Conservation (phyloP, 768 basidiomycete genomes). For the Nidularia sp. region DNA sequence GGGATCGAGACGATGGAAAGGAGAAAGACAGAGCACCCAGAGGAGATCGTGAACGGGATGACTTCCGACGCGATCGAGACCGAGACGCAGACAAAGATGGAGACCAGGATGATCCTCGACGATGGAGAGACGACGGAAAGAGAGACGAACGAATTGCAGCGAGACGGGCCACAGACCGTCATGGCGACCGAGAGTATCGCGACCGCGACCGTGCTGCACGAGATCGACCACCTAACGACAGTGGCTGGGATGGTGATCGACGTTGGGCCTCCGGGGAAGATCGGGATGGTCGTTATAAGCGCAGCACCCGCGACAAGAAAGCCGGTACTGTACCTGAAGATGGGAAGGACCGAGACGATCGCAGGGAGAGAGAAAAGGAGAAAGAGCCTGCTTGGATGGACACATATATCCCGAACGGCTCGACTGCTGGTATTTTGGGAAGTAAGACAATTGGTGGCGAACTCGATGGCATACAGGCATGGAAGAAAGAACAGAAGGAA, state of each 20-base stretch:
- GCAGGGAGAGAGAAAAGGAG: conserved; percentile 61
- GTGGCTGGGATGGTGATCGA: conserved; percentile 44
- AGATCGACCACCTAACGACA: conserved; percentile 37
- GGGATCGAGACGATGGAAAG: conserved; percentile 29
- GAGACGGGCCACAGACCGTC: conserved; percentile 52
- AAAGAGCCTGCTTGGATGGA: conserved; percentile 95
- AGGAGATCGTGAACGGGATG: conserved; percentile 29
- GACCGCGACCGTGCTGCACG: conserved; percentile 40
- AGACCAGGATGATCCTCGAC: conserved; percentile 65
- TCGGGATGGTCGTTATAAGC: conserved; percentile 62
- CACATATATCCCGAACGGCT: conserved; percentile 65
- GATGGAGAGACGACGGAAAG: conserved; percentile 82
- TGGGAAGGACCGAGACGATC: conserved; percentile 45
- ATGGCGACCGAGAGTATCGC: conserved; percentile 17
- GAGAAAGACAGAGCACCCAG: conserved; percentile 37
- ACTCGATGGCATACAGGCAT: conserved; percentile 80
- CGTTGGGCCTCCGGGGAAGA: conserved; percentile 66
- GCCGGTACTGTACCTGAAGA: conserved; percentile 29
- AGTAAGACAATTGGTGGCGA: conserved; percentile 58
- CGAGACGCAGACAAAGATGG: conserved; percentile 37
- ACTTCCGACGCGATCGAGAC: conserved; percentile 25
- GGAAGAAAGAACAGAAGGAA: conserved; percentile 82
- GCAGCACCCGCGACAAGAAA: conserved; percentile 55
- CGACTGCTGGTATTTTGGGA: conserved; percentile 60
- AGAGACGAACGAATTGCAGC: conserved; percentile 71